A percentile compares a stretch with the other conserved stretches of the same genome.
These are phyloP conservation scores for Fusarium oligoseptatum DNA, from an alignment of 2,329 filamentous ascomycete species.

Conservation along the genomic window DNA sequence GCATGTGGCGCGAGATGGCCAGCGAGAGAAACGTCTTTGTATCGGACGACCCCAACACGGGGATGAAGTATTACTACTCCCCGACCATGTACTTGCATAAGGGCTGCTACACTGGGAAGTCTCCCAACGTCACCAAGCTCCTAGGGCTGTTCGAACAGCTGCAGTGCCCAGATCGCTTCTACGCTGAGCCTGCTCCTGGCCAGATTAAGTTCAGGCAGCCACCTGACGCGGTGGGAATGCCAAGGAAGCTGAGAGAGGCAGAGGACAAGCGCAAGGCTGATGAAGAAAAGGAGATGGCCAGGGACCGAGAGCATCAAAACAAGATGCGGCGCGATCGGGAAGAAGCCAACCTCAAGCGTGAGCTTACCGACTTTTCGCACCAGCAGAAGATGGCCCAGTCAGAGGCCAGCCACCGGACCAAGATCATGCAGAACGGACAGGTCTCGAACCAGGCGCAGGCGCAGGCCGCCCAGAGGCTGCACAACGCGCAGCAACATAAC, in stretches of 20 bases:
- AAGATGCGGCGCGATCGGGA: neutral
- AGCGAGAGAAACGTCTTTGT: slow-evolving; percentile 5
- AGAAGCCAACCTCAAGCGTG: neutral
- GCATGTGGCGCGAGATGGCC: slow-evolving; percentile 12
- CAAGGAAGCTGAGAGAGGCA: neutral
- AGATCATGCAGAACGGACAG: neutral
- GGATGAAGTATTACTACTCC: slow-evolving; percentile 10
- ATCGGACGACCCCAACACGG: neutral
- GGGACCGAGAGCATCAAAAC: neutral
- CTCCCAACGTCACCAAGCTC: neutral
- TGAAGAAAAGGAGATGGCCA: neutral
- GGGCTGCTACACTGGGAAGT: neutral
- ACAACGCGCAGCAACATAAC: neutral
- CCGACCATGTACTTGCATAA: slow-evolving; percentile 11
- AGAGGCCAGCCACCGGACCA: neutral
- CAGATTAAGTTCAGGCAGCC: neutral
- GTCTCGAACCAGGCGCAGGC: neutral
- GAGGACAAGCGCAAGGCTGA: neutral
- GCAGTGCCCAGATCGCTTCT: neutral
- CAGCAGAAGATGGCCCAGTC: neutral
- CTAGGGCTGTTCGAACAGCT: neutral
- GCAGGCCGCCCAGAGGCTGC: too few relatives aligned
- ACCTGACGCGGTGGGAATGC: neutral
- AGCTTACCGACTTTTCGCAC: neutral
- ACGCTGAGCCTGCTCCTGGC: neutral